Evolutionary conservation across 1,284 basidiomycete species (phyloP), one percentile per base, ranked within the genome.

Genomic region (Entoloma clypeatum): DNA sequence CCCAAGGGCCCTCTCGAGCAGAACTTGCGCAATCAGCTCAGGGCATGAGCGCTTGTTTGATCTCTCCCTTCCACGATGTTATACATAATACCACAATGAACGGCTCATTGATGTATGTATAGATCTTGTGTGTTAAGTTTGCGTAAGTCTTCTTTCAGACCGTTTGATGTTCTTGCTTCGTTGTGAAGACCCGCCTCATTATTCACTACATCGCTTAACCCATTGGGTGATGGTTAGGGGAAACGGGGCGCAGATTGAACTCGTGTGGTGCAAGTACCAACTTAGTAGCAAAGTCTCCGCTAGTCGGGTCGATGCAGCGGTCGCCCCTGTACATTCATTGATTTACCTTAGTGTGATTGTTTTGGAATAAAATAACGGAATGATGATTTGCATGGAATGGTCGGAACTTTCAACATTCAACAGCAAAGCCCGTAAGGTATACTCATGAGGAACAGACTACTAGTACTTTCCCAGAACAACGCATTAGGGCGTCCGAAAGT

Each of bases 21-120:
- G 62, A 95, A 95, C 77, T 75, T 96, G 51, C 80, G 84, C 54
- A 83, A 79, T 54, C 87, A 91, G 67, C 77, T 88, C 56, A 79
- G 79, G 61, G 90, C 86, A 45, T 78, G 62, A 61, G 51, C 40
- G 43, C 43, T 43, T 28, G 52, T 42, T 41, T 40, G 39, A 16
- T 40, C 36, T 34, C 24, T 39, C 13, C 31, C 26, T 41, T 22
- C n/a, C 27, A 26, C 49, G 24, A 45, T 43, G 47, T 41, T 26
- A 39, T 53, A 40, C 24, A 35, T 31, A 32, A 35, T 44, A 36
- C 42, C 46, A 46, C 43, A 27, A 46, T 36, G 9, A 4, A 24
- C 26, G 9, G 37, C 19, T 24, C 13, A 19, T 21, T 38, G 41
- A 39, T 27, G 32, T 33, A 17, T 28, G 19, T 13, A 40, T 36